phyloP scores from a whole-genome alignment of 352 stramenopile species.

The Phytopythium montanum region DNA sequence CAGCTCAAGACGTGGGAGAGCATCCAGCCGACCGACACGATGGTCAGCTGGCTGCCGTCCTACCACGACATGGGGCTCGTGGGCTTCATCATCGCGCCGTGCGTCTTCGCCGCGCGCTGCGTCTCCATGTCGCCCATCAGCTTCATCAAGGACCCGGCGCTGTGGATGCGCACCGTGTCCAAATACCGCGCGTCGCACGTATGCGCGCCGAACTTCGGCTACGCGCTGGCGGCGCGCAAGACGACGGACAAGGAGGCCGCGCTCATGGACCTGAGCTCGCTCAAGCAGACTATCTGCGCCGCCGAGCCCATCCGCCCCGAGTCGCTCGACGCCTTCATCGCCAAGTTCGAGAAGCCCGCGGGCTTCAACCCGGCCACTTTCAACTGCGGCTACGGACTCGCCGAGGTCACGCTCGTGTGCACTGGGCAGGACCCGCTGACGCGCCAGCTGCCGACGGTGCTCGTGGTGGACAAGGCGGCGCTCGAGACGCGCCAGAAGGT shows the following conservation, averaged over 20 bases:
- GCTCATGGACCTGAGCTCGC: conserved; percentile 51
- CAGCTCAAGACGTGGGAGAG: conserved; percentile 78
- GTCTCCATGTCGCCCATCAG: conserved; percentile 83
- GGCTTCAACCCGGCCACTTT: conserved; percentile 74
- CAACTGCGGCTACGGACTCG: conserved; percentile 79
- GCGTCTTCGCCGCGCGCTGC: conserved; percentile 48
- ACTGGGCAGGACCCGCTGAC: conserved; percentile 58
- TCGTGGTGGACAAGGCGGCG: conserved; percentile 58
- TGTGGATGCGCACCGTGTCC: conserved; percentile 75
- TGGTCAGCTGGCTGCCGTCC: conserved; percentile 77
- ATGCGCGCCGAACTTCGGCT: conserved; percentile 80
- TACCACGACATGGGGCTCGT: conserved; percentile 87
- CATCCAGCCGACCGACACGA: conserved; percentile 50
- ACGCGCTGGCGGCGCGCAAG: conserved; percentile 69
- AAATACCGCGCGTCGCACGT: conserved; percentile 80
- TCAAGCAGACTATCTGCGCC: conserved; percentile 78
- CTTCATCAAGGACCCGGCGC: conserved; percentile 81
- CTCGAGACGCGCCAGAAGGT: conserved; percentile 57
- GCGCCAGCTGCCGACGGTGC: conserved; percentile 51
- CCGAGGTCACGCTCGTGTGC: conserved; percentile 79
- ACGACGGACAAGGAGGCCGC: conserved; percentile 58
- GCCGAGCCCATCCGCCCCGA: conserved; percentile 79
- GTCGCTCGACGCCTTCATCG: conserved; percentile 69
- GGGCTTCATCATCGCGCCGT: conserved; percentile 76
- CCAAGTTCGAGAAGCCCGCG: conserved; percentile 44